Evolutionary conservation across 345 rosid species (phyloP).

Genomic region (Diplotaxis tenuifolia): DNA sequence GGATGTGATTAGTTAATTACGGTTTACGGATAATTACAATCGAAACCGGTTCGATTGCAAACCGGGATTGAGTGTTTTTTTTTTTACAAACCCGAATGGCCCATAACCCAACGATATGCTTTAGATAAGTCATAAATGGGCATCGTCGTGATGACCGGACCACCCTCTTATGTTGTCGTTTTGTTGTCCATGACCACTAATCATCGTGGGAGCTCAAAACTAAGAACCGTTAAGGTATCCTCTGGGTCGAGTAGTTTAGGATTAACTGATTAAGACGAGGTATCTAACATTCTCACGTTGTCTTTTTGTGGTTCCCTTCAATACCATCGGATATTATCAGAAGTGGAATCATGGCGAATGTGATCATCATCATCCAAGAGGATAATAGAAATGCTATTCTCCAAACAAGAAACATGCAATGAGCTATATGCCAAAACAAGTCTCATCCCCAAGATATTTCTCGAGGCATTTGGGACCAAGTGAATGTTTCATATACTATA

Average conservation of each 20-base stretch:
- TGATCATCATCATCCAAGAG: background rate
- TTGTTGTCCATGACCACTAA: background rate
- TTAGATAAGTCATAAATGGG: background rate
- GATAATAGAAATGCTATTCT: conserved; percentile 15
- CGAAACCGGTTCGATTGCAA: background rate
- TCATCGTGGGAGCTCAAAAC: background rate
- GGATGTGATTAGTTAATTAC: too few relatives aligned
- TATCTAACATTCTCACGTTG: too few relatives aligned
- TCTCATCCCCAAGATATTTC: background rate
- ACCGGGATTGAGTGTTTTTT: background rate
- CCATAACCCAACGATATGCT: background rate
- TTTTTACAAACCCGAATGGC: too few relatives aligned
- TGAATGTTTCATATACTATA: too few relatives aligned
- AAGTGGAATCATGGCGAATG: too few relatives aligned
- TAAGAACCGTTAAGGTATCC: too few relatives aligned
- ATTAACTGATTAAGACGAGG: too few relatives aligned
- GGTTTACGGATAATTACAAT: background rate
- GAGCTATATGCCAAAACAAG: conserved; percentile 11
- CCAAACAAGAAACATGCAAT: conserved; percentile 16
- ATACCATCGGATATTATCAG: too few relatives aligned
- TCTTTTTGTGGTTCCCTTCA: background rate
- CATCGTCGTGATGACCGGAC: background rate
- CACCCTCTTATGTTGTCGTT: background rate
- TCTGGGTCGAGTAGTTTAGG: too few relatives aligned
- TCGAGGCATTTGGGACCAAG: background rate